A percentile compares a stretch with the other conserved stretches of the same genome.
phyloP scores from a whole-genome alignment of 768 basidiomycete genomes.

The Trametes maxima region DNA sequence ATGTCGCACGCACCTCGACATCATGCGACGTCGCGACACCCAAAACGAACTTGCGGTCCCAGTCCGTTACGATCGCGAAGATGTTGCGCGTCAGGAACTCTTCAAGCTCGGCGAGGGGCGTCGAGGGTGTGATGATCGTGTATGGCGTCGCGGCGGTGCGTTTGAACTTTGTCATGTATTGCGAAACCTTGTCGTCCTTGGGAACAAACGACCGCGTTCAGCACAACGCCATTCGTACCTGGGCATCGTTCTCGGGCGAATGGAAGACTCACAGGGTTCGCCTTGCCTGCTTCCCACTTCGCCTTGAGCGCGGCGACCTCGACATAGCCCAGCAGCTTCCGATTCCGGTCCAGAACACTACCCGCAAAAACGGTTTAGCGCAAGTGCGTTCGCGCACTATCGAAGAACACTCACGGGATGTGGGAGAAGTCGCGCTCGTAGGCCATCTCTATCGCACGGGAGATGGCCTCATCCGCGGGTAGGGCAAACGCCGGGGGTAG shows the following conservation, averaged over 20 bases:
- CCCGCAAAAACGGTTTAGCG: neutral
- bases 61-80: constrained; percentile 87
- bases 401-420: constrained; percentile 66
- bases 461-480: constrained; percentile 68
- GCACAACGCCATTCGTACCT: neutral
- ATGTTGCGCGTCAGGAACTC: constrained; percentile 70
- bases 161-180: constrained; percentile 76
- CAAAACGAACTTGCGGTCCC: constrained; percentile 78
- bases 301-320: constrained; percentile 75
- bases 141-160: constrained; percentile 64
- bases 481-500: constrained; percentile 87
- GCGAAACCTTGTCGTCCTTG: constrained; percentile 70
- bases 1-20: constrained; percentile 45
- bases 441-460: constrained; percentile 79
- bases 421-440: constrained; percentile 95
- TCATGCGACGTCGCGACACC: constrained; percentile 80
- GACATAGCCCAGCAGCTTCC: constrained; percentile 82
- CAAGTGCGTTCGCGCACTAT: neutral
- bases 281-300: constrained; percentile 75
- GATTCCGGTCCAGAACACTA: constrained; percentile 74
- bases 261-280: constrained; percentile 61
- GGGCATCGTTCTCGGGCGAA: neutral
- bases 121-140: constrained; percentile 77
- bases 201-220: constrained; percentile 6
- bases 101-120: constrained; percentile 81